phyloP scores from a whole-genome alignment of 768 basidiomycete genomes.

The Calocybe indica region DNA sequence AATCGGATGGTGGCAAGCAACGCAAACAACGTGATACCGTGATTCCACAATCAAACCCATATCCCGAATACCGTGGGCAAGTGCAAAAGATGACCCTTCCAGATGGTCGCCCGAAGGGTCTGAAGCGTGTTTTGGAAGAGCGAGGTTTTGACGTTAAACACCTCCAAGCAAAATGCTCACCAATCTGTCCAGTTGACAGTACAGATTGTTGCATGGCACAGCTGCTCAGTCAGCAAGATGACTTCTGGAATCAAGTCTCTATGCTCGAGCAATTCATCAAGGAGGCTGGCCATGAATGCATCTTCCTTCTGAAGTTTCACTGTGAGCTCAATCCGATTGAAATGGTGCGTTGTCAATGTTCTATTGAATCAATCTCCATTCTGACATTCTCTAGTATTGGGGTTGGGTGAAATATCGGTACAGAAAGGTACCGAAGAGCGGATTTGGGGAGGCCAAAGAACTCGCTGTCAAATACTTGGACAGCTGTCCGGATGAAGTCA shows the following conservation, averaged over 20 bases:
- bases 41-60: slow-evolving; percentile 31
- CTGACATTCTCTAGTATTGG: slow-evolving; percentile 10
- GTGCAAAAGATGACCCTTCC: slow-evolving; percentile 29
- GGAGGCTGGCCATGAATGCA: not conserved
- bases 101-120: slow-evolving; percentile 27
- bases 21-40: slow-evolving; percentile 24
- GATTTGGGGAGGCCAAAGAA: slow-evolving; percentile 21
- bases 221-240: slow-evolving; percentile 24
- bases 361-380: not conserved
- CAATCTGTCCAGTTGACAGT: slow-evolving; percentile 29
- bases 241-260: slow-evolving; percentile 19
- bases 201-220: slow-evolving; percentile 23
- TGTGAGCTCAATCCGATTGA: slow-evolving; percentile 35
- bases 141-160: slow-evolving; percentile 28
- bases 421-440: slow-evolving; percentile 14
- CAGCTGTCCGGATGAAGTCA: slow-evolving; percentile 24
- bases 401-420: slow-evolving; percentile 26
- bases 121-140: slow-evolving; percentile 30
- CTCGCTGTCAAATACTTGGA: slow-evolving; percentile 14
- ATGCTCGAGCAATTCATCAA: slow-evolving; percentile 18
- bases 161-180: slow-evolving; percentile 28
- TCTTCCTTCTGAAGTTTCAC: slow-evolving; percentile 25
- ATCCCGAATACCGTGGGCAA: slow-evolving; percentile 14
- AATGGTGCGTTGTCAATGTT: slow-evolving; percentile 18
- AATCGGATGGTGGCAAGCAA: slow-evolving; percentile 32